A percentile compares a stretch with the other conserved stretches of the same genome.
phyloP scores from a whole-genome alignment of 2,329 filamentous ascomycete genomes.

The Macrophomina tecta region DNA sequence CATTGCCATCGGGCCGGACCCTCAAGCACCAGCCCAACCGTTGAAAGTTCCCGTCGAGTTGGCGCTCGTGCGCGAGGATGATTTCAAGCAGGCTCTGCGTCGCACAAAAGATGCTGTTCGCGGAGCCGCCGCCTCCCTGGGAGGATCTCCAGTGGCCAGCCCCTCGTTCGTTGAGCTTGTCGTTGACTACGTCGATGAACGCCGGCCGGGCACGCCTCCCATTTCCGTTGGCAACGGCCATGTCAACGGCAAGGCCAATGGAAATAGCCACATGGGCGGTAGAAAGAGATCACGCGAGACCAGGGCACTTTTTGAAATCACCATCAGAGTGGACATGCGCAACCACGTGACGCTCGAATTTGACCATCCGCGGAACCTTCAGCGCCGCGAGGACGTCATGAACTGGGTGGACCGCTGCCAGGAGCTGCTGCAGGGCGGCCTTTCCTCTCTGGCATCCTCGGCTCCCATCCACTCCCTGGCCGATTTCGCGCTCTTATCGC shows the following conservation, averaged over 20 bases:
- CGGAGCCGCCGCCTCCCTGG: neutral
- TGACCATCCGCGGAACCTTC: neutral
- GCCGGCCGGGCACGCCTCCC: conserved; percentile 1
- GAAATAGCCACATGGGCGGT: neutral
- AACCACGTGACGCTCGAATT: conserved; percentile 9
- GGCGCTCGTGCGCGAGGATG: neutral
- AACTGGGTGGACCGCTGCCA: conserved; percentile 2
- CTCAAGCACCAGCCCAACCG: neutral
- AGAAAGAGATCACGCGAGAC: neutral
- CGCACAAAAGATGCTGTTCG: conserved; percentile 6
- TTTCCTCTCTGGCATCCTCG: neutral
- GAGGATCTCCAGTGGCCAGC: neutral
- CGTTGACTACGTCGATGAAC: neutral
- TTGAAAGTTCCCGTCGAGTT: conserved; percentile 1
- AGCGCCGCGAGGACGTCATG: conserved; percentile 2
- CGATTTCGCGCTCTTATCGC: neutral
- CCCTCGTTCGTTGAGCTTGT: neutral
- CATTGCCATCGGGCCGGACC: conserved; percentile 1
- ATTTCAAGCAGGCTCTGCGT: conserved; percentile 1
- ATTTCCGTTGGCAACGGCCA: neutral
- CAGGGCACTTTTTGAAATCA: conserved; percentile 1
- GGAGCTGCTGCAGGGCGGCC: neutral
- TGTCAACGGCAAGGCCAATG: neutral
- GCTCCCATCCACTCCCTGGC: neutral
- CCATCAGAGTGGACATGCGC: conserved; percentile 1